phyloP scores from a whole-genome alignment of 176 grass and related monocot genomes.

The Miscanthus lutarioriparius region DNA sequence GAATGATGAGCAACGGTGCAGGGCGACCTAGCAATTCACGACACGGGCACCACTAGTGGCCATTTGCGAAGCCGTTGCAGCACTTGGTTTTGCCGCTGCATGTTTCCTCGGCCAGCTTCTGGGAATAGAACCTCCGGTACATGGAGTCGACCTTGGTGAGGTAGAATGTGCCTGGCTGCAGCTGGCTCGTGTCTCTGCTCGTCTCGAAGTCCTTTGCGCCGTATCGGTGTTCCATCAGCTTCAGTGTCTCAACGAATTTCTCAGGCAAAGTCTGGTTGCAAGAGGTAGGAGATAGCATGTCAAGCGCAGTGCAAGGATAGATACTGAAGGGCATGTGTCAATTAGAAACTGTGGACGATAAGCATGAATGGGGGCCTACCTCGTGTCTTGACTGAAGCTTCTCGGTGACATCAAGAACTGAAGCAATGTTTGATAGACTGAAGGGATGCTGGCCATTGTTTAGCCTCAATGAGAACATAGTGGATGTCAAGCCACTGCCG shows the following conservation, averaged over 20 bases:
- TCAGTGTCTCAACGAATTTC: conserved; percentile 67
- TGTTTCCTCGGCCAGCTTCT: conserved; percentile 30
- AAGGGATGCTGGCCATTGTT: conserved; percentile 71
- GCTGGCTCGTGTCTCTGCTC: conserved; percentile 51
- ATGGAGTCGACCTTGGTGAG: conserved; percentile 64
- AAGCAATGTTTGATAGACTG: conserved; percentile 74
- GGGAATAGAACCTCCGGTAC: conserved; percentile 70
- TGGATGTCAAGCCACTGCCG: conserved; percentile 78
- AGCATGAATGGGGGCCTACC: too few species aligned
- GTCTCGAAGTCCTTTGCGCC: conserved; percentile 75
- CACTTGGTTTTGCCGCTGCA: conserved; percentile 8
- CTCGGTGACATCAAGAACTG: conserved; percentile 67
- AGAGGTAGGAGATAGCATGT: background rate
- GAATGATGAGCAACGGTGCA: background rate
- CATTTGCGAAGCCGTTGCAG: conserved; percentile 37
- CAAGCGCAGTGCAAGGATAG: background rate
- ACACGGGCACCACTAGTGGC: conserved; percentile 8
- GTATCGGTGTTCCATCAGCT: conserved; percentile 78
- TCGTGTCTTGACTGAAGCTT: conserved; percentile 86
- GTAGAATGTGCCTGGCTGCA: conserved; percentile 67
- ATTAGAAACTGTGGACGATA: background rate
- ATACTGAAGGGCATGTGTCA: background rate
- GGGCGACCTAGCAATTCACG: background rate
- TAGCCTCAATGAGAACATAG: conserved; percentile 84
- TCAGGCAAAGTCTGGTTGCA: conserved; percentile 59